Evolutionary conservation across 805 yeast genomes (phyloP), one percentile per base, ranked within the genome.

Genomic region (Blastobotrys robertii): DNA sequence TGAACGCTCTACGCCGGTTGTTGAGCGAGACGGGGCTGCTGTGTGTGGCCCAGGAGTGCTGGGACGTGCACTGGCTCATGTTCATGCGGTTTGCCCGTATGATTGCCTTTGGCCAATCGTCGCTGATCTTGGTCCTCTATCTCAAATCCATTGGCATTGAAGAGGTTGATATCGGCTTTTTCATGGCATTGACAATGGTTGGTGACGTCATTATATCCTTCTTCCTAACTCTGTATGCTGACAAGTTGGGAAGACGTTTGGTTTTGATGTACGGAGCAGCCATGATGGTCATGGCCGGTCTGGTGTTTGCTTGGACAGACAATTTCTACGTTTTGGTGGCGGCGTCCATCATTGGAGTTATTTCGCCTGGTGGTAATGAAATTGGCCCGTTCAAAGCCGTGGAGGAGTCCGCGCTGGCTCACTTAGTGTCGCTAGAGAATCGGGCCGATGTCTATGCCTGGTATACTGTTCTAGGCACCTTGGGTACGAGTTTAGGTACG

Each of bases 291-390:
- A 31, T 63, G 4, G 70, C 79, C 1, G 77, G 74, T 1, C 28
- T 67, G 3, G 54, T 62, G 0, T 70, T 75, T 48, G 61, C 58
- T 2, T 41, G 60, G 13, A 45, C 62, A 6, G 58, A 61, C 11
- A 64, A 64, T 47, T 63, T 56, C 41, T 53, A 52, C 32, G 12
- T 68, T 1, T 53, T 76, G 38, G 58, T 67, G 33, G 38, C 59
- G 0, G 63, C 69, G 1, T 66, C 74, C 1, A 56, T 70, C 11
- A 35, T 70, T 8, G 81, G 81, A 2, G 70, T 74, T n/a, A 62
- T 75, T 16, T 73, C 79, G 1, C 77, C 79, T 2, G 62, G 70
- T n/a, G 81, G 81, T 3, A 71, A 70, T 4, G 81, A 76, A 46
- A 76, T 73, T 16, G 79, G 80, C 0, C 77, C 80, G 1, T 76